Evolutionary conservation across 2,329 filamentous ascomycete species (phyloP).

Genomic region (Sarocladium strictum): DNA sequence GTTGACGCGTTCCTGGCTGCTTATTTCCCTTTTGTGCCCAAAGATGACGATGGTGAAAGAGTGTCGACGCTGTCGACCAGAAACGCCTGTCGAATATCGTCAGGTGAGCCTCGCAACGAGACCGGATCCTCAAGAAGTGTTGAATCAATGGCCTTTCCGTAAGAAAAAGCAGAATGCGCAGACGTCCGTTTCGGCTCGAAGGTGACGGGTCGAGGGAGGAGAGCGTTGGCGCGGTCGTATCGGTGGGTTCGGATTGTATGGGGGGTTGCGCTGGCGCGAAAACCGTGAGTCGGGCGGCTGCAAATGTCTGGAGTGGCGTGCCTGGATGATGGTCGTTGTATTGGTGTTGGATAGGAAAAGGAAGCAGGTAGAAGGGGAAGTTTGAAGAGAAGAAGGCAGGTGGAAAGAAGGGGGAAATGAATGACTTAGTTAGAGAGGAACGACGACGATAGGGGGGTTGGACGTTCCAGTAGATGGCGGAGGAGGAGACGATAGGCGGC

Average conservation of each 20-base stretch:
- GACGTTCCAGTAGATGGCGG: slow-evolving; percentile 8
- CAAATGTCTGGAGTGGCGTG: neutral
- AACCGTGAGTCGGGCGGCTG: neutral
- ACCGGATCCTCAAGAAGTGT: no score
- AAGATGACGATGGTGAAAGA: neutral
- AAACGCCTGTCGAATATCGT: no score
- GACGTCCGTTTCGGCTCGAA: neutral
- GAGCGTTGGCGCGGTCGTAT: neutral
- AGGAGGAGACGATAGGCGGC: slow-evolving; percentile 1
- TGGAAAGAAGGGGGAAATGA: slow-evolving; percentile 3
- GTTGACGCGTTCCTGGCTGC: slow-evolving; percentile 3
- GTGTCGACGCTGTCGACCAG: no score
- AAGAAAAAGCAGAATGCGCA: neutral
- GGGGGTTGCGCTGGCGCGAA: slow-evolving; percentile 8
- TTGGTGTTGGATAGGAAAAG: neutral
- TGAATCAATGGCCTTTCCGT: neutral
- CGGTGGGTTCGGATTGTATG: neutral
- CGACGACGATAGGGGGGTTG: slow-evolving; percentile 7
- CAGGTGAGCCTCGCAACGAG: no score
- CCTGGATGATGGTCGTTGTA: neutral
- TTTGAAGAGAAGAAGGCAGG: neutral
- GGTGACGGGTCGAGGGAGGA: neutral
- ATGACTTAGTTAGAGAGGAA: slow-evolving; percentile 8
- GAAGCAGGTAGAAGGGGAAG: neutral
- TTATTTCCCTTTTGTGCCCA: neutral